Evolutionary conservation across 1,284 basidiomycete species (phyloP).

Genomic region (Boletus sp.): DNA sequence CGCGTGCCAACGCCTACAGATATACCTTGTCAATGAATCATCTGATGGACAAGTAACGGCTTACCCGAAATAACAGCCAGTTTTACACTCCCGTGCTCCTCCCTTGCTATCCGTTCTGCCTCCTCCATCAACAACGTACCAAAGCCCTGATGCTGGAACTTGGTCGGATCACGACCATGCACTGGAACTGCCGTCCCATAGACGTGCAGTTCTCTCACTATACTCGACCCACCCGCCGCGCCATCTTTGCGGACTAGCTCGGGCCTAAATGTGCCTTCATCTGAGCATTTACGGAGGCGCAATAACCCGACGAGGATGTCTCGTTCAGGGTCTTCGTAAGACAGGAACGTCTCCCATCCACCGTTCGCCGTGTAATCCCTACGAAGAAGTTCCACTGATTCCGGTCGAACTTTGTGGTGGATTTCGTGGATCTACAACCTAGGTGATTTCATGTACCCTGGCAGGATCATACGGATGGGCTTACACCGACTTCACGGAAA

Average conservation of each 20-base stretch:
- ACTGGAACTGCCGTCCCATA: slow-evolving; percentile 98
- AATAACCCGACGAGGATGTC: slow-evolving; percentile 96
- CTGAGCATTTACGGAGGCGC: slow-evolving; percentile 90
- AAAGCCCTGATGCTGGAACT: slow-evolving; percentile 97
- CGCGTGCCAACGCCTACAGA: slow-evolving; percentile 83
- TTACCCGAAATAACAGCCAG: slow-evolving; percentile 92
- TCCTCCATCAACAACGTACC: slow-evolving; percentile 99
- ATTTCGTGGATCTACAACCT: slow-evolving; percentile 89
- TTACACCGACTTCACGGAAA: slow-evolving; percentile 95
- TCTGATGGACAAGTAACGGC: slow-evolving; percentile 18
- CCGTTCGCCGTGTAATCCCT: slow-evolving; percentile 97
- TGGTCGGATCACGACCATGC: slow-evolving; percentile 95
- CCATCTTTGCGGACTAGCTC: slow-evolving; percentile 75
- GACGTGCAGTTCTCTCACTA: slow-evolving; percentile 97
- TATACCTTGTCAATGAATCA: slow-evolving; percentile 1
- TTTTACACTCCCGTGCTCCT: slow-evolving; percentile 94
- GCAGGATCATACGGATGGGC: slow-evolving; percentile 29
- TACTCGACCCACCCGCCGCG: slow-evolving; percentile 81
- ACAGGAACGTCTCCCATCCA: slow-evolving; percentile 99
- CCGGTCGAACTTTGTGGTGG: slow-evolving; percentile 94
- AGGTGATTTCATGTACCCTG: slow-evolving; percentile 3
- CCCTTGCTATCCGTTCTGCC: slow-evolving; percentile 95
- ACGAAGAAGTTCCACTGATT: slow-evolving; percentile 94
- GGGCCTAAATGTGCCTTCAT: slow-evolving; percentile 93
- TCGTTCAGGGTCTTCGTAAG: slow-evolving; percentile 95